These are phyloP conservation scores for Cryphonectria japonica DNA, from an alignment of 2,329 filamentous ascomycete species.

Conservation along the genomic window DNA sequence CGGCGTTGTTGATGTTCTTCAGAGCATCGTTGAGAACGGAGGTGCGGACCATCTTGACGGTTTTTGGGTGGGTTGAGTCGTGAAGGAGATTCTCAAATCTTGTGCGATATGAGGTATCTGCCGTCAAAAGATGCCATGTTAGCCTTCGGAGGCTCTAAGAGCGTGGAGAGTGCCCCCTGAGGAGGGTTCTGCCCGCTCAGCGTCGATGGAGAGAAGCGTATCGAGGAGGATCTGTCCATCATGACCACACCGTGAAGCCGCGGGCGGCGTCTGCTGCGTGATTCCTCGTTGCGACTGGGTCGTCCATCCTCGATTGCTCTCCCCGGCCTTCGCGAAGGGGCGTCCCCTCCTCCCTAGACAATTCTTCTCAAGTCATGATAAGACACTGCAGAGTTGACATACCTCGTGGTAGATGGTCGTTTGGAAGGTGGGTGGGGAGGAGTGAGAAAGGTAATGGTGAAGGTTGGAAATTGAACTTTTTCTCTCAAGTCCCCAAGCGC, in stretches of 20 bases:
- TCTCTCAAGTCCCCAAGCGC: constrained; percentile 30
- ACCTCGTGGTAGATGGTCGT: constrained; percentile 36
- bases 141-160: constrained; percentile 64
- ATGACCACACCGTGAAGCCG: constrained; percentile 27
- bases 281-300: constrained; percentile 23
- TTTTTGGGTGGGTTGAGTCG: constrained; percentile 47
- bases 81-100: constrained; percentile 80
- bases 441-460: constrained; percentile 14
- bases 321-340: constrained; percentile 55
- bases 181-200: constrained; percentile 73
- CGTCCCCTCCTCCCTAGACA: constrained; percentile 32
- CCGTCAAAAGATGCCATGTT: constrained; percentile 49
- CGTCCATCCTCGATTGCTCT: constrained; percentile 60
- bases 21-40: constrained; percentile 99
- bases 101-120: constrained; percentile 68
- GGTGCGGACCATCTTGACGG: constrained; percentile 94
- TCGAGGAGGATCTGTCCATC: constrained; percentile 43
- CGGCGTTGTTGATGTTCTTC: constrained; percentile 99
- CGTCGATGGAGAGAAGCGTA: constrained; percentile 68
- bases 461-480: constrained; percentile 27
- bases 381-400: constrained; percentile 32
- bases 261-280: constrained; percentile 2
- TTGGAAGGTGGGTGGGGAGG: constrained; percentile 27
- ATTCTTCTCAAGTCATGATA: constrained; percentile 35
- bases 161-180: constrained; percentile 72